Conservation (phyloP, 257 asterid genomes). For the Solanum clarkiae region DNA sequence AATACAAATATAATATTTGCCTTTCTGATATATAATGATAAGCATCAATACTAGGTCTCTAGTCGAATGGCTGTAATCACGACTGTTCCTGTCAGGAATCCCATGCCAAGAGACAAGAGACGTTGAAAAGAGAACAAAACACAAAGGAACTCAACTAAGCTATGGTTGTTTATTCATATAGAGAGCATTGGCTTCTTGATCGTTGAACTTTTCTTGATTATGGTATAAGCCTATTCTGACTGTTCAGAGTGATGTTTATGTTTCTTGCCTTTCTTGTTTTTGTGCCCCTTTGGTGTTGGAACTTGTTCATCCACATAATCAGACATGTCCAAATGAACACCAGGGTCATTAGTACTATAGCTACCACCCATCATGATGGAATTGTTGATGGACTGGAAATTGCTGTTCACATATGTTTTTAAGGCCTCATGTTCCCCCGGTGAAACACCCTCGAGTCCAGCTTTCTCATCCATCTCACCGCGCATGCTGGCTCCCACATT, state of each 20-base stretch:
- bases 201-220: neutral
- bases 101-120: neutral
- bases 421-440: conserved; percentile 37
- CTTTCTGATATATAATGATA: neutral
- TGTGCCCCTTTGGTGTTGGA: neutral
- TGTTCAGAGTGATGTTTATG: conserved; percentile 13
- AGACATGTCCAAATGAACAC: conserved; percentile 70
- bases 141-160: neutral
- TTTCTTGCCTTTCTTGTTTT: conserved; percentile 24
- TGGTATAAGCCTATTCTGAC: conserved; percentile 3
- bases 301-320: conserved; percentile 27
- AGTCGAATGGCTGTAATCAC: neutral
- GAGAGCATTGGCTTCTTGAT: neutral
- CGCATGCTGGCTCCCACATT: conserved; percentile 88
- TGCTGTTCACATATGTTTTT: conserved; percentile 64
- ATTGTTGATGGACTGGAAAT: conserved; percentile 85
- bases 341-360: conserved; percentile 72
- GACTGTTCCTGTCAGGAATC: neutral
- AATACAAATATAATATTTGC: neutral
- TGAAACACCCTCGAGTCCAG: conserved; percentile 5
- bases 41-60: neutral
- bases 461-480: conserved; percentile 41
- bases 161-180: neutral
- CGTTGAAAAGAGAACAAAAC: neutral
- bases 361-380: conserved; percentile 86